These are phyloP conservation scores for Colletotrichum salicis DNA, from an alignment of 2,329 filamentous ascomycete genomes.

Conservation along the genomic window DNA sequence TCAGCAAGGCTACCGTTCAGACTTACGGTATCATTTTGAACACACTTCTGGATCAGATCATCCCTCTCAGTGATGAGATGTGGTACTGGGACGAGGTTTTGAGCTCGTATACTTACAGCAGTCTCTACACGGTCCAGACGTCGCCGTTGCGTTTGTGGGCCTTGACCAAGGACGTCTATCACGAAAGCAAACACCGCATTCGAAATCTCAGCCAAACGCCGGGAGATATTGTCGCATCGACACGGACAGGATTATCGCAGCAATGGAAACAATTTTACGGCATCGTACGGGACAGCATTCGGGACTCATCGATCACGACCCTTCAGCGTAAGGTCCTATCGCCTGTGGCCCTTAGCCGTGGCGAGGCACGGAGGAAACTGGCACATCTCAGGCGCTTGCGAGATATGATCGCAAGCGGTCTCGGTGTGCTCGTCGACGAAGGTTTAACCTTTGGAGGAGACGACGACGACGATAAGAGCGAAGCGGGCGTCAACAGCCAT, in stretches of 20 bases:
- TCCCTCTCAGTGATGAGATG: constrained; percentile 85
- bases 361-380: constrained; percentile 81
- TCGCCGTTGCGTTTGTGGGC: constrained; percentile 80
- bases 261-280: constrained; percentile 80
- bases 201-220: constrained; percentile 40
- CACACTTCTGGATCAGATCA: constrained; percentile 82
- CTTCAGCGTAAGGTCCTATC: constrained; percentile 79
- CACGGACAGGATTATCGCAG: constrained; percentile 54
- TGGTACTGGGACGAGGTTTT: constrained; percentile 96
- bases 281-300: constrained; percentile 80
- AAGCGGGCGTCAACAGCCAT: constrained; percentile 62
- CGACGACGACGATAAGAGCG: constrained; percentile 60
- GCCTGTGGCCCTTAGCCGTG: constrained; percentile 79
- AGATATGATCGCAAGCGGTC: constrained; percentile 83
- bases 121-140: constrained; percentile 86
- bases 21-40: constrained; percentile 84
- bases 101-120: constrained; percentile 80
- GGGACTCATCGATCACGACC: constrained; percentile 76
- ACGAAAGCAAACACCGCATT: constrained; percentile 59
- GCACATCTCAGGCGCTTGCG: constrained; percentile 76
- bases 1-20: constrained; percentile 93
- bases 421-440: constrained; percentile 89
- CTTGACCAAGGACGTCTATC: constrained; percentile 77
- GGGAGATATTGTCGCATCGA: constrained; percentile 48
- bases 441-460: constrained; percentile 75